A percentile compares a stretch with the other conserved stretches of the same genome.
Evolutionary conservation across 2,329 filamentous ascomycete species (phyloP).

Genomic region (Claviceps citrina): DNA sequence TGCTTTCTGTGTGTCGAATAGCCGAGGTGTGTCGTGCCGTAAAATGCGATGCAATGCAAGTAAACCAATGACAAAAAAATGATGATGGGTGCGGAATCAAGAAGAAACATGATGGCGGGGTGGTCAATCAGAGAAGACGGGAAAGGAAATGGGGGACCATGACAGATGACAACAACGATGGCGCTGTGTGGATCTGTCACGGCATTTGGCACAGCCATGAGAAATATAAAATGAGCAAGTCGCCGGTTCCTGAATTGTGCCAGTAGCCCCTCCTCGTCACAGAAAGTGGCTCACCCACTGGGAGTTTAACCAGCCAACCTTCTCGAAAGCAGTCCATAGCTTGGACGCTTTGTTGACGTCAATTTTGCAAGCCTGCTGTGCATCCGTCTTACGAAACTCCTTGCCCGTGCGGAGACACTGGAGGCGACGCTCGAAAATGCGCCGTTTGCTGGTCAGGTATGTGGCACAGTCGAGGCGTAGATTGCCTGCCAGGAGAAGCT

Average conservation of each 20-base stretch:
- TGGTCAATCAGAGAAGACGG: slow-evolving; percentile 4
- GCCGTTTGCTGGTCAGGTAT: slow-evolving; percentile 83
- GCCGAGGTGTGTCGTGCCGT: slow-evolving; percentile 14
- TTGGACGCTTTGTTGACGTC: slow-evolving; percentile 96
- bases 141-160: neutral
- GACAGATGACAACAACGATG: neutral
- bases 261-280: slow-evolving; percentile 11
- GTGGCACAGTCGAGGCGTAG: slow-evolving; percentile 74
- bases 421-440: slow-evolving; percentile 69
- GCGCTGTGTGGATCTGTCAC: neutral
- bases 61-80: neutral
- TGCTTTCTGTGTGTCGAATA: slow-evolving; percentile 20
- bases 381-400: slow-evolving; percentile 88
- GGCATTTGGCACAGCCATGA: too few relatives aligned
- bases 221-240: too few relatives aligned
- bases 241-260: too few relatives aligned
- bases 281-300: slow-evolving; percentile 25
- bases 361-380: slow-evolving; percentile 93
- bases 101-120: too few relatives aligned
- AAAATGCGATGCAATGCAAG: slow-evolving; percentile 1
- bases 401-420: slow-evolving; percentile 53
- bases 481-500: slow-evolving; percentile 60
- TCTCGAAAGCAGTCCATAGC: slow-evolving; percentile 78
- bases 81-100: too few relatives aligned
- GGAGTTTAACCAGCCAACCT: slow-evolving; percentile 64